Evolutionary conservation across 352 stramenopile species (phyloP).

Genomic region (Pythium brachiatum): DNA sequence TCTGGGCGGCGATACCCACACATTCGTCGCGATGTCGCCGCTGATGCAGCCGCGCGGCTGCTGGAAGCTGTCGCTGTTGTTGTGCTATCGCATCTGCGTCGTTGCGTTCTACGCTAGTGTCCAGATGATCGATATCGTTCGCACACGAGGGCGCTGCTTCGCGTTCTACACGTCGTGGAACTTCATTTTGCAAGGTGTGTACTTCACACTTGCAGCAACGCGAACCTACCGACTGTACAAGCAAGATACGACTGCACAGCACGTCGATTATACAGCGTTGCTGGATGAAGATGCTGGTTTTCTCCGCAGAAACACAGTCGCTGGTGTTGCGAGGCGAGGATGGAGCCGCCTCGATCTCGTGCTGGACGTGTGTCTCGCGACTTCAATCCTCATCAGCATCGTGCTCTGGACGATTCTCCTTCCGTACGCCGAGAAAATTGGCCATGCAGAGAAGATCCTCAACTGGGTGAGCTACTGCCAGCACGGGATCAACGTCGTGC

Average conservation of each 20-base stretch:
- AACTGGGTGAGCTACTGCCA: conserved; percentile 83
- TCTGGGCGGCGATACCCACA: conserved; percentile 26
- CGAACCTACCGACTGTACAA: conserved; percentile 32
- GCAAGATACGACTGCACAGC: conserved; percentile 16
- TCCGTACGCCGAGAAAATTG: conserved; percentile 48
- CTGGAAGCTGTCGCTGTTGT: conserved; percentile 41
- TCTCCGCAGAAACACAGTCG: conserved; percentile 6
- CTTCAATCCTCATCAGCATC: conserved; percentile 60
- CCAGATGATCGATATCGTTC: conserved; percentile 59
- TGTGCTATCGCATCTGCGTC: conserved; percentile 36
- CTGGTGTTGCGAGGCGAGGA: conserved; percentile 23
- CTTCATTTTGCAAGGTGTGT: conserved; percentile 66
- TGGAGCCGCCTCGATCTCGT: conserved; percentile 63
- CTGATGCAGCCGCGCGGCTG: conserved; percentile 43
- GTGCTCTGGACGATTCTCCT: conserved; percentile 80
- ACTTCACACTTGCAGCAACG: conserved; percentile 43
- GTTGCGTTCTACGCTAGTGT: conserved; percentile 53
- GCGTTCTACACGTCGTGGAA: conserved; percentile 88
- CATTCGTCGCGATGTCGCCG: conserved; percentile 29
- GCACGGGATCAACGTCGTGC: conserved; percentile 66
- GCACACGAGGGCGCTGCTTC: conserved; percentile 46
- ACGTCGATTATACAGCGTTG: conserved; percentile 36
- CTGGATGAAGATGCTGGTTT: conserved; percentile 37
- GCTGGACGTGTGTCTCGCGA: conserved; percentile 64
- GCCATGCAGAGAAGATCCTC: conserved; percentile 51